phyloP scores from a whole-genome alignment of 225 moss, liverwort and hornwort genomes.

The Straminergon stramineum region DNA sequence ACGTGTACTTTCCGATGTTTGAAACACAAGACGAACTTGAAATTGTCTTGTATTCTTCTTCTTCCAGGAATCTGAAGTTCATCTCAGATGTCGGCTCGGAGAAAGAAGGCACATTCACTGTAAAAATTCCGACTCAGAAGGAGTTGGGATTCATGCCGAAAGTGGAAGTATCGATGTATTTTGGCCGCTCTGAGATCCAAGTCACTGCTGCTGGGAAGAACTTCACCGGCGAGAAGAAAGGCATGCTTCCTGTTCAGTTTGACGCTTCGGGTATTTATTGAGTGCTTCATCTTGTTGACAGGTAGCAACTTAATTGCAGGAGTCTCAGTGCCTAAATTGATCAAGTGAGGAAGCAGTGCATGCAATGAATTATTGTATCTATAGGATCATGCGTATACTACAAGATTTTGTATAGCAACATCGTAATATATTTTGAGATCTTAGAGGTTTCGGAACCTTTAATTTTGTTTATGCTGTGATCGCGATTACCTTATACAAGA shows the following conservation, averaged over 20 bases:
- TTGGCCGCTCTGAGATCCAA: neutral
- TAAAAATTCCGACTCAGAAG: neutral
- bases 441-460: neutral
- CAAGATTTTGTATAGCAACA: neutral
- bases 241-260: neutral
- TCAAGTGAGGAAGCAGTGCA: neutral
- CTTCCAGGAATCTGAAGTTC: neutral
- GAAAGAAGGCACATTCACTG: neutral
- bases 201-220: neutral
- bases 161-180: neutral
- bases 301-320: too few relatives aligned
- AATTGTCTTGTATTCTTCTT: neutral
- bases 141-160: slow-evolving; percentile 1
- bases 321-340: too few relatives aligned
- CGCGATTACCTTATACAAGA: too few relatives aligned
- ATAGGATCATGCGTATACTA: too few relatives aligned
- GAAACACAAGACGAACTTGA: neutral
- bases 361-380: neutral
- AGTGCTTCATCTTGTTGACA: neutral
- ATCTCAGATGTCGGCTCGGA: neutral
- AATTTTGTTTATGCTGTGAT: too few relatives aligned
- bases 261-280: neutral
- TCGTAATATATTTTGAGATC: neutral
- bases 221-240: neutral
- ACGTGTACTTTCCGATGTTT: neutral